These are phyloP conservation scores for Cladosporium sp. DNA, from an alignment of 2,329 filamentous ascomycete species.

Conservation along the genomic window DNA sequence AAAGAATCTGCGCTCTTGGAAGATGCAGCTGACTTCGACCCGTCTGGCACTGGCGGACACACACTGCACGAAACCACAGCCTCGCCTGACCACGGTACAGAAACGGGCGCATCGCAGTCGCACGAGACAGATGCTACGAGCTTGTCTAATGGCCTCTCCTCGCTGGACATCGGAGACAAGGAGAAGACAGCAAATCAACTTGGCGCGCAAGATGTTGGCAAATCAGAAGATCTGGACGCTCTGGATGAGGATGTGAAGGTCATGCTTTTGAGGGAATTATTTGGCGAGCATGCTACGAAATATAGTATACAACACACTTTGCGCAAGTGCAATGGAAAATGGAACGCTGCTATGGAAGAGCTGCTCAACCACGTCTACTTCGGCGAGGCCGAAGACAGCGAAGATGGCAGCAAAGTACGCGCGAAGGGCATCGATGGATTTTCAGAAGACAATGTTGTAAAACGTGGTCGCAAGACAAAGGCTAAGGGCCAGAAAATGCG, in stretches of 20 bases:
- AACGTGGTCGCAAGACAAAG: slow-evolving; percentile 43
- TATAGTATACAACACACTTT: slow-evolving; percentile 65
- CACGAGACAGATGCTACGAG: slow-evolving; percentile 48
- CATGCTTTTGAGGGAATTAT: slow-evolving; percentile 62
- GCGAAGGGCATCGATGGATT: slow-evolving; percentile 82
- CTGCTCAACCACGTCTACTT: slow-evolving; percentile 76
- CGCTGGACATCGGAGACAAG: slow-evolving; percentile 23
- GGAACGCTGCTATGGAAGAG: slow-evolving; percentile 70
- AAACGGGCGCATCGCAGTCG: slow-evolving; percentile 38
- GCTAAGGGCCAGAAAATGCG: slow-evolving; percentile 36
- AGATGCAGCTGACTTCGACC: slow-evolving; percentile 73
- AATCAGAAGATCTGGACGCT: slow-evolving; percentile 32
- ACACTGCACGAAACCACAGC: slow-evolving; percentile 20
- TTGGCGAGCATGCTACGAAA: slow-evolving; percentile 59
- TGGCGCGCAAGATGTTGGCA: not conserved
- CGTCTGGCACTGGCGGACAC: slow-evolving; percentile 62
- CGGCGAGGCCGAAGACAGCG: slow-evolving; percentile 57
- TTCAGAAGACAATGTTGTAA: slow-evolving; percentile 52
- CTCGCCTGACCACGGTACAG: slow-evolving; percentile 20
- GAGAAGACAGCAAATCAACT: not conserved
- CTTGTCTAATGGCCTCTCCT: slow-evolving; percentile 44
- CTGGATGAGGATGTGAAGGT: slow-evolving; percentile 61
- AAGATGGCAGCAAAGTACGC: slow-evolving; percentile 39
- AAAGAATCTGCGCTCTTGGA: slow-evolving; percentile 61
- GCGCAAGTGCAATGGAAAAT: slow-evolving; percentile 62